Percentiles rank a stretch among this genome's conserved stretches.
These are phyloP conservation scores for Fusarium humuli DNA, from an alignment of 2,329 filamentous ascomycete genomes.

Conservation along the genomic window DNA sequence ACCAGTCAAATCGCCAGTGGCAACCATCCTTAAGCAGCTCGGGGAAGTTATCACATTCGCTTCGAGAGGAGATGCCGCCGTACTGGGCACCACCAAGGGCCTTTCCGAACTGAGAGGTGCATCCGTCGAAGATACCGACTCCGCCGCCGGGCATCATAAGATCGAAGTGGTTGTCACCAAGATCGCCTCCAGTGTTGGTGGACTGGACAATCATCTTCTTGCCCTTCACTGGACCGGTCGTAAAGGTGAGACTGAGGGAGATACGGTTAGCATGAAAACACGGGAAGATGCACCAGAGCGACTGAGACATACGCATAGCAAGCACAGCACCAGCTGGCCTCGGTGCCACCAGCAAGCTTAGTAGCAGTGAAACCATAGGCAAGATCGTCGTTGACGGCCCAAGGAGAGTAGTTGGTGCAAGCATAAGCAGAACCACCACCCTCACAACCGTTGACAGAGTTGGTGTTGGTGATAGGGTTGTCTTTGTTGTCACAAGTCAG, in stretches of 20 bases:
- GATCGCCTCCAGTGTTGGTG: slow-evolving; percentile 71
- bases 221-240: slow-evolving; percentile 62
- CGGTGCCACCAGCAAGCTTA: slow-evolving; percentile 64
- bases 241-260: slow-evolving; percentile 59
- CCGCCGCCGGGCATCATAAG: slow-evolving; percentile 67
- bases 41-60: slow-evolving; percentile 66
- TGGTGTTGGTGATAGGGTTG: slow-evolving; percentile 62
- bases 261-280: slow-evolving; percentile 2
- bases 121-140: slow-evolving; percentile 65
- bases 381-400: slow-evolving; percentile 67
- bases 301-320: slow-evolving; percentile 64
- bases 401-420: slow-evolving; percentile 72
- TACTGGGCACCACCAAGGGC: slow-evolving; percentile 65
- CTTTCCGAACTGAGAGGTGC: slow-evolving; percentile 58
- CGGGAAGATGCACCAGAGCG: no score
- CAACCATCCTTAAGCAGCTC: slow-evolving; percentile 66
- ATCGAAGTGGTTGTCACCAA: slow-evolving; percentile 70
- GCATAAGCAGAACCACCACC: slow-evolving; percentile 70
- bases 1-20: slow-evolving; percentile 74
- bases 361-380: slow-evolving; percentile 75
- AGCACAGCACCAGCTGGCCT: slow-evolving; percentile 73
- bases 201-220: slow-evolving; percentile 74
- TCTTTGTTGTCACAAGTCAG: slow-evolving; percentile 66
- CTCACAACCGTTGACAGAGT: slow-evolving; percentile 65
- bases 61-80: slow-evolving; percentile 65